Evolutionary conservation across 2,329 filamentous ascomycete species (phyloP).

Genomic region (Fusarium brachygibbosum): DNA sequence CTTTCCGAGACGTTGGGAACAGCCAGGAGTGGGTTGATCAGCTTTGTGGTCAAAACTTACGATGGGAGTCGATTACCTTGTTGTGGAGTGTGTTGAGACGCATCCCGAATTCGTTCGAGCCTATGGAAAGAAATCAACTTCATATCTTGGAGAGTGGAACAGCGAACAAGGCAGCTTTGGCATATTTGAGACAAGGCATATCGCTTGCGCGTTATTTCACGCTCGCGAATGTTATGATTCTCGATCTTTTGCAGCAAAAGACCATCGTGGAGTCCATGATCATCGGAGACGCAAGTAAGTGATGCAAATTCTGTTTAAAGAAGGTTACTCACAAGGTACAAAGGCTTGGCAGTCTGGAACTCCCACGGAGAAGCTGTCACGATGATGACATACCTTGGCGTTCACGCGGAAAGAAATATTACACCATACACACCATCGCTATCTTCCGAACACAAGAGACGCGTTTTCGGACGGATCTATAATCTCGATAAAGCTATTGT

Average conservation of each 20-base stretch:
- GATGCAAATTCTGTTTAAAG: rapidly evolving
- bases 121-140: neutral
- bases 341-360: constrained; percentile 8
- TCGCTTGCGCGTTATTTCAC: constrained; percentile 4
- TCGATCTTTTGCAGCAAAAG: constrained; percentile 19
- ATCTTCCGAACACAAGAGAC: neutral
- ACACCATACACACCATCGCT: neutral
- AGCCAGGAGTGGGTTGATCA: constrained; percentile 13
- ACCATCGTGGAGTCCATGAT: constrained; percentile 15
- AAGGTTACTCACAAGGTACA: rapidly evolving
- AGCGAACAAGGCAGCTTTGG: neutral
- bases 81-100: constrained; percentile 24
- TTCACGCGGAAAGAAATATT: neutral
- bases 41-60: constrained; percentile 1
- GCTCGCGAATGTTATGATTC: neutral
- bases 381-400: constrained; percentile 14
- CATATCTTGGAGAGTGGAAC: constrained; percentile 5
- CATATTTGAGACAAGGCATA: neutral
- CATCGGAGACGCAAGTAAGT: constrained; percentile 9
- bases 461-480: neutral
- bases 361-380: constrained; percentile 6
- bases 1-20: neutral
- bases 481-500: constrained; percentile 13
- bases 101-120: neutral
- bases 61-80: constrained; percentile 10